phyloP scores from a whole-genome alignment of 2,329 filamentous ascomycete genomes.

The Ophiocordyceps camponoti-rufipedis region DNA sequence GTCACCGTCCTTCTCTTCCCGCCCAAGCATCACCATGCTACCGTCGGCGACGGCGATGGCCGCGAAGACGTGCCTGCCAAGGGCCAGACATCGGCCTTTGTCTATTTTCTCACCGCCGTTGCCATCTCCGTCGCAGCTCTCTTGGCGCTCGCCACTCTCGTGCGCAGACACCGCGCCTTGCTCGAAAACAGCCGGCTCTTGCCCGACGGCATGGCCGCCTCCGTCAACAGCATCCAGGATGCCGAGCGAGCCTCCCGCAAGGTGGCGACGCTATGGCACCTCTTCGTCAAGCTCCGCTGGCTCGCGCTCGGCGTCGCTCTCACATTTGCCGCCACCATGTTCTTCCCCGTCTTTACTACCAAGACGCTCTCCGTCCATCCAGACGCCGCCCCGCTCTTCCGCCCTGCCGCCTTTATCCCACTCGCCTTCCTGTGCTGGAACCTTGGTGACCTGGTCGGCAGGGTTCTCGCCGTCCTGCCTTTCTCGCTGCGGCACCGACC shows the following conservation, averaged over 20 bases:
- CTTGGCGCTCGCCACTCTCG: conserved; percentile 55
- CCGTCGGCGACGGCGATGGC: neutral
- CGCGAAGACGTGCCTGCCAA: conserved; percentile 5
- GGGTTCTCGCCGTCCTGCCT: conserved; percentile 45
- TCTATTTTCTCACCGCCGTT: conserved; percentile 83
- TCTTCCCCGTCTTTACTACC: conserved; percentile 81
- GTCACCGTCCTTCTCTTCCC: conserved; percentile 49
- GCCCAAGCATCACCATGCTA: conserved; percentile 11
- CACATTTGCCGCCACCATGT: conserved; percentile 76
- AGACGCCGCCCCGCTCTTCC: conserved; percentile 37
- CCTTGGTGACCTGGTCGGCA: conserved; percentile 62
- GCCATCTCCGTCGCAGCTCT: conserved; percentile 53
- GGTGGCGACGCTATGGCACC: conserved; percentile 35
- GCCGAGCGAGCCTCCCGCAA: conserved; percentile 32
- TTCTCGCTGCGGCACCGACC: conserved; percentile 44
- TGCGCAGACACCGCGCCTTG: conserved; percentile 38
- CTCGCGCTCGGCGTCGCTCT: conserved; percentile 59
- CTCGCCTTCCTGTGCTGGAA: conserved; percentile 91
- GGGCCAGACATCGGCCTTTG: conserved; percentile 48
- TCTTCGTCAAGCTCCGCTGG: conserved; percentile 67
- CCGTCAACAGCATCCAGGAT: conserved; percentile 31
- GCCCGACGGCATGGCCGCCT: conserved; percentile 28
- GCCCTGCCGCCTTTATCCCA: conserved; percentile 67
- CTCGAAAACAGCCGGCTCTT: conserved; percentile 24
- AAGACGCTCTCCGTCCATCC: conserved; percentile 33